Percentiles rank a stretch among this genome's conserved stretches.
These are phyloP conservation scores for Saccharomyces hybrid DNA, from an alignment of 1,139 yeast genomes.

Conservation along the genomic window DNA sequence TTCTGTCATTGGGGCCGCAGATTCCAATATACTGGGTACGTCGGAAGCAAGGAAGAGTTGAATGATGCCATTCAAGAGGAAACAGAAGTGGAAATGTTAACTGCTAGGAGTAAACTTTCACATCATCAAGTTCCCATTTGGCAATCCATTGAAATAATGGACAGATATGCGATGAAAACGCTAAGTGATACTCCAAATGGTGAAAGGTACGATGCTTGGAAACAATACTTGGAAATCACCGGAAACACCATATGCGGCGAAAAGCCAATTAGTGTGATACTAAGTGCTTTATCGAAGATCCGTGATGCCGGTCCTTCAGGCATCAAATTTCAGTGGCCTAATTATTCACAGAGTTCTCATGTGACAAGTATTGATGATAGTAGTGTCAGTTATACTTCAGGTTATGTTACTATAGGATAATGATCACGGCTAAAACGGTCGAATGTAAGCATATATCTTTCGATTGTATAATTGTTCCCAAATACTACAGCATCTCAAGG, in stretches of 20 bases:
- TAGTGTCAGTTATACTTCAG: constrained; percentile 88
- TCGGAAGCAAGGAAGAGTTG: constrained; percentile 22
- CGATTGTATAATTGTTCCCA: not conserved
- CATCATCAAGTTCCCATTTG: constrained; percentile 42
- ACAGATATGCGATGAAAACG: constrained; percentile 58
- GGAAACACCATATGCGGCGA: constrained; percentile 94
- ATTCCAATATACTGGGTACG: constrained; percentile 62
- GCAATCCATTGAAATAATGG: constrained; percentile 65
- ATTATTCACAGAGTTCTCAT: constrained; percentile 69
- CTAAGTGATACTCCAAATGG: constrained; percentile 43
- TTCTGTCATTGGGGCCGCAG: constrained; percentile 94
- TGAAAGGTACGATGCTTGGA: constrained; percentile 46
- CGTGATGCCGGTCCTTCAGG: constrained; percentile 14
- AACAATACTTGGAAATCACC: constrained; percentile 53
- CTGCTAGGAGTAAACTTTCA: constrained; percentile 16
- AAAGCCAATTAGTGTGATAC: constrained; percentile 64
- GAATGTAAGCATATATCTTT: not conserved
- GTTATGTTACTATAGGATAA: constrained; percentile 34
- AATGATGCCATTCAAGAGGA: constrained; percentile 20
- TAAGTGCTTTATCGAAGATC: constrained; percentile 28
- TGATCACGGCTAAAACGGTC: not conserved
- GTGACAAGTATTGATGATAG: constrained; percentile 49
- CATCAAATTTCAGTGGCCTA: constrained; percentile 57
- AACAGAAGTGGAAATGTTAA: constrained; percentile 24
- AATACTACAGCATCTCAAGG: not conserved